phyloP scores from a whole-genome alignment of 768 basidiomycete genomes.

The Hygrocybe coccinea region DNA sequence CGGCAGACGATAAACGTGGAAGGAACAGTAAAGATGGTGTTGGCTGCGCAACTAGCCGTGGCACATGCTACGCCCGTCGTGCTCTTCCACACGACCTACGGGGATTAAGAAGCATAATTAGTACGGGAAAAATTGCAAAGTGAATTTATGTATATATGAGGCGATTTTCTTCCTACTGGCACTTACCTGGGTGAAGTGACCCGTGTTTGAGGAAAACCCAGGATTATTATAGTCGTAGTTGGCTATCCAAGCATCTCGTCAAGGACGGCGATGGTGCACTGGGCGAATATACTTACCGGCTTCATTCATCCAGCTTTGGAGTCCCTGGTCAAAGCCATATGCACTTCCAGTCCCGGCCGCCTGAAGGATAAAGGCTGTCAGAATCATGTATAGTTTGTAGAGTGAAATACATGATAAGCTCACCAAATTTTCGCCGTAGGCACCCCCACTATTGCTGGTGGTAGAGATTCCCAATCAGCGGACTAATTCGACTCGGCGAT shows the following conservation, averaged over 20 bases:
- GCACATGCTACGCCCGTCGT: slow-evolving; percentile 48
- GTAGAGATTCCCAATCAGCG: neutral
- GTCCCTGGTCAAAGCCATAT: slow-evolving; percentile 15
- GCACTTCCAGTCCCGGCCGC: slow-evolving; percentile 15
- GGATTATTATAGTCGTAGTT: slow-evolving; percentile 27
- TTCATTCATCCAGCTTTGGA: slow-evolving; percentile 28
- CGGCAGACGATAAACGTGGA: slow-evolving; percentile 27
- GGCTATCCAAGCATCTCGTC: slow-evolving; percentile 4
- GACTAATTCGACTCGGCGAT: neutral
- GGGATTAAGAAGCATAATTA: neutral
- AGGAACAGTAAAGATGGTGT: slow-evolving; percentile 20
- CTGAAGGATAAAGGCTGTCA: slow-evolving; percentile 6
- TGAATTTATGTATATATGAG: no score
- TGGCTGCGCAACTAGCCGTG: slow-evolving; percentile 32
- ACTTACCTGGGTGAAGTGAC: slow-evolving; percentile 30
- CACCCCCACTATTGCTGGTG: slow-evolving; percentile 12
- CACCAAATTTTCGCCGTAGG: slow-evolving; percentile 30
- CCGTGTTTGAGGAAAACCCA: slow-evolving; percentile 22
- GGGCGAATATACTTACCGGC: slow-evolving; percentile 17
- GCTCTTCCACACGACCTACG: slow-evolving; percentile 52
- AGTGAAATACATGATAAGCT: neutral
- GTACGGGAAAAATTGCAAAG: neutral
- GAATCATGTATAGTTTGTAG: neutral
- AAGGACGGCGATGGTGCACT: neutral
- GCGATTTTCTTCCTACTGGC: slow-evolving; percentile 19